A percentile compares a stretch with the other conserved stretches of the same genome.
Conservation (phyloP, 768 basidiomycete species). For the Auriscalpium orientale region DNA sequence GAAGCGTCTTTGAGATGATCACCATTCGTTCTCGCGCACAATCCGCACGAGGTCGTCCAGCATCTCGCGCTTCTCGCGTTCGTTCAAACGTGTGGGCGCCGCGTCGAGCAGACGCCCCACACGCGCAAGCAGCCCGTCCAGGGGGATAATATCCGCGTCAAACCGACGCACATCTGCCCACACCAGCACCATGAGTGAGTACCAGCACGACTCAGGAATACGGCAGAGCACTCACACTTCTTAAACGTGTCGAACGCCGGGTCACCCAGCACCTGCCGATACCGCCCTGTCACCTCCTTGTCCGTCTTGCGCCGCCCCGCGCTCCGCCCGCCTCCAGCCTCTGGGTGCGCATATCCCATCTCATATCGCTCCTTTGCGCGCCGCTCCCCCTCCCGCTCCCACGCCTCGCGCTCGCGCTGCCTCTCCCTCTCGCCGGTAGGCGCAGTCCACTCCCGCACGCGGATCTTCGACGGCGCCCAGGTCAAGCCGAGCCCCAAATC, state of each 20-base stretch:
- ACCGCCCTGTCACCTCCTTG: conserved; percentile 12
- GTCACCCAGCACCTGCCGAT: conserved; percentile 10
- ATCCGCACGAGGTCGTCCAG: conserved; percentile 14
- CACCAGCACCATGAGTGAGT: neutral
- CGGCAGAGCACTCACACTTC: conserved; percentile 43
- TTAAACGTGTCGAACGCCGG: conserved; percentile 31
- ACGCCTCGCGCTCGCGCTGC: conserved; percentile 18
- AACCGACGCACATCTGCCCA: conserved; percentile 61
- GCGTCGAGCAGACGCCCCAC: conserved; percentile 53
- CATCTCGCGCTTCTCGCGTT: conserved; percentile 31
- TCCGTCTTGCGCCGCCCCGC: conserved; percentile 5
- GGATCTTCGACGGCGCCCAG: conserved; percentile 16
- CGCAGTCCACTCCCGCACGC: conserved; percentile 15
- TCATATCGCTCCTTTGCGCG: conserved; percentile 9
- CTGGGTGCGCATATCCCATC: conserved; percentile 20
- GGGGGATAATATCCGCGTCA: conserved; percentile 66
- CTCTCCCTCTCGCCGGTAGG: conserved; percentile 10
- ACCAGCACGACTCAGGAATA: neutral
- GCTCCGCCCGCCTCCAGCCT: conserved; percentile 19
- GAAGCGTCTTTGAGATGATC: neutral
- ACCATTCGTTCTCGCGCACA: conserved; percentile 14
- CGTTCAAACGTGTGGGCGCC: conserved; percentile 31
- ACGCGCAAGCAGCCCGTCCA: conserved; percentile 65
- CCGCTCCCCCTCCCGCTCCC: conserved; percentile 18
- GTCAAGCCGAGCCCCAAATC: conserved; percentile 14